phyloP scores from a whole-genome alignment of 768 basidiomycete genomes.

The Pleurotus ostreatus region DNA sequence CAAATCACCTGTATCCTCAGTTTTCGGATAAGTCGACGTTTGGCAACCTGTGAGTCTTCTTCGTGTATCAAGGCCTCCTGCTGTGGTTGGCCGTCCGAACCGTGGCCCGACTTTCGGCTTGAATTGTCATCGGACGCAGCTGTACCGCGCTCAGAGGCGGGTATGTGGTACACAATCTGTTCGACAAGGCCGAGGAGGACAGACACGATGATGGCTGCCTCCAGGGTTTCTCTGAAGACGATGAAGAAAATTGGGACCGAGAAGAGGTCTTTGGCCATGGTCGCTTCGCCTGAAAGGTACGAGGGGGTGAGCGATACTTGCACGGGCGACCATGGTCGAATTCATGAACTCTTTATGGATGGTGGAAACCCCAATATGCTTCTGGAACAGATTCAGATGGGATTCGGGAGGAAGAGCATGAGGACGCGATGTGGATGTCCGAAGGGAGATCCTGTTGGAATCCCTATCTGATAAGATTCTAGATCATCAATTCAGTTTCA shows the following conservation, averaged over 20 bases:
- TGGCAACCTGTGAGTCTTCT: constrained; percentile 25
- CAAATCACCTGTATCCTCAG: constrained; percentile 59
- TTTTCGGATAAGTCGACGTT: constrained; percentile 53
- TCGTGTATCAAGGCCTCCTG: constrained; percentile 13
- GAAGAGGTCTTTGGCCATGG: constrained; percentile 75
- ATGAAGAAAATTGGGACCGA: constrained; percentile 95
- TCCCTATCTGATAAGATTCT: constrained; percentile 14
- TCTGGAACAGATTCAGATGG: constrained; percentile 4
- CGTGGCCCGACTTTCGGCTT: constrained; percentile 19
- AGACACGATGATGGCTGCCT: constrained; percentile 89
- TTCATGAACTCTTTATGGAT: constrained; percentile 5
- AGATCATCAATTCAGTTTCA: constrained; percentile 2
- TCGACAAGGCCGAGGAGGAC: constrained; percentile 91
- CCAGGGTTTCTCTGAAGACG: constrained; percentile 91
- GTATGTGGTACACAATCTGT: constrained; percentile 56
- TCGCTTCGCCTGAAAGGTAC: constrained; percentile 7
- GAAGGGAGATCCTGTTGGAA: not conserved
- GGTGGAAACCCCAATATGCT: not conserved
- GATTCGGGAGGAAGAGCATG: not conserved
- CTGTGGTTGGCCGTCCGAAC: constrained; percentile 18
- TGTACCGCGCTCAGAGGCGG: constrained; percentile 1
- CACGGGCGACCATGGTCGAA: constrained; percentile 2
- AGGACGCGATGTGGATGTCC: not conserved
- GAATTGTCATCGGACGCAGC: constrained; percentile 16
- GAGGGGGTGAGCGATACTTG: constrained; percentile 11